Evolutionary conservation across 2,329 filamentous ascomycete species (phyloP), one percentile per base, ranked within the genome.

Genomic region (Sporothrix protearum): DNA sequence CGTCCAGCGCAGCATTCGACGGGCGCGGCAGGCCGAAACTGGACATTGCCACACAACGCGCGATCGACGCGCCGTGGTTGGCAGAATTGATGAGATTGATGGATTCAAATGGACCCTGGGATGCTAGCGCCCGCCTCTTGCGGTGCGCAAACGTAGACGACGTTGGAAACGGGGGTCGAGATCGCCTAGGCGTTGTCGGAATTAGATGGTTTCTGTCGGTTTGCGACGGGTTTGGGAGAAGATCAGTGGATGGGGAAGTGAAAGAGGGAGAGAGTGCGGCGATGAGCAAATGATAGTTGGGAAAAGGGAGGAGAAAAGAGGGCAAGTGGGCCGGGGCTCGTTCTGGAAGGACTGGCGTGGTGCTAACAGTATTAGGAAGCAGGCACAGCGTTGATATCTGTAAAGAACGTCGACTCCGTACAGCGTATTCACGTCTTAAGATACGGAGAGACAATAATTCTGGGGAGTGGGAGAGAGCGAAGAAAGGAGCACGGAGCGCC

Each of bases 201-300:
- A 73, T 71, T 59, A 68, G 42, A 71, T 67, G 72, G 71, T 69
- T 73, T 72, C 55, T 68, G 59, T 76, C 77, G 77, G 77, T 77
- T 78, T 77, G 77, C 77, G 76, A 74, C 77, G 76, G 75, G 71
- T 74, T 75, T 76, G 71, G 42, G 33, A 49, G 28, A 57, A 47
- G 68, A 61, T 70, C 45, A 28, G 49, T 55, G 47, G 55, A 67
- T 57, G 67, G 53, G 61, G 39, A 42, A 70, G 59, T 25, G 22
- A 66, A 63, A 55, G 59, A 49, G 25, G 39, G 39, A 57, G 33
- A n/a, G 63, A 55, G 33, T 33, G 57, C 6, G 53, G 53, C 39
- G 64, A 59, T 39, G 51, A 42, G 63, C 19, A 57, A 47, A 68
- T 64, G 67, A 51, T 42, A 71, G 51, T 49, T 49, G 49, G 61